Evolutionary conservation across 2,329 filamentous ascomycete species (phyloP).

Genomic region (Beauveria caledonica): DNA sequence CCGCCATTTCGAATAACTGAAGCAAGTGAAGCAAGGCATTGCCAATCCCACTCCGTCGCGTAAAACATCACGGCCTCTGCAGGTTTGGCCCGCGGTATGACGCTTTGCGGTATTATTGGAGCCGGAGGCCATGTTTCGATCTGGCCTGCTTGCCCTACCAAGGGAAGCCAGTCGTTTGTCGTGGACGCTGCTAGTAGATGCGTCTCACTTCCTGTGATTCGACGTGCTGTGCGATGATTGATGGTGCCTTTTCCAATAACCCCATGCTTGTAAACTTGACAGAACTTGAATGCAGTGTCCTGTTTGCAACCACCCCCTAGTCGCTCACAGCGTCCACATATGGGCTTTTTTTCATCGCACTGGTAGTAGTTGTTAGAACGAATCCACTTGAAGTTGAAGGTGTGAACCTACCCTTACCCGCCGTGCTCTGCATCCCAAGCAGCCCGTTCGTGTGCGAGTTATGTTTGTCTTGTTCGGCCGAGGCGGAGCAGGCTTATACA

Average conservation of each 20-base stretch:
- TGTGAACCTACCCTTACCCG: conserved; percentile 15
- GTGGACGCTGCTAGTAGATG: background rate
- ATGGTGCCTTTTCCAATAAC: background rate
- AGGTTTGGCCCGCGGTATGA: background rate
- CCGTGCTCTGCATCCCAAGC: conserved; percentile 14
- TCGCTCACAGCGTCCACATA: conserved; percentile 7
- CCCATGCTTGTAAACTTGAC: background rate
- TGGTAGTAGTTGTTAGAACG: background rate
- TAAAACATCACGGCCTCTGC: background rate
- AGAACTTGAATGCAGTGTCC: background rate
- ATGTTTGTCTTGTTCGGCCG: conserved; percentile 18
- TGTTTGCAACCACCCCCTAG: conserved; percentile 3
- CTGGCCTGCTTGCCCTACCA: background rate
- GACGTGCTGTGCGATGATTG: background rate
- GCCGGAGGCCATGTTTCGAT: background rate
- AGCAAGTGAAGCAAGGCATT: background rate
- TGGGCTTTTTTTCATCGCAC: conserved; percentile 11
- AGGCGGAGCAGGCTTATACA: conserved; percentile 18
- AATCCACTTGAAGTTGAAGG: background rate
- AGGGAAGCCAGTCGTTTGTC: too few species aligned
- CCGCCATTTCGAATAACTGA: background rate
- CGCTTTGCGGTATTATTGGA: background rate
- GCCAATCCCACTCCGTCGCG: background rate
- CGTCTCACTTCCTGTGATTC: background rate
- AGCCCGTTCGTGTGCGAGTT: conserved; percentile 16